A percentile compares a stretch with the other conserved stretches of the same genome.
phyloP scores from a whole-genome alignment of 192 early-diverging fungal species.

The Podila horticola region DNA sequence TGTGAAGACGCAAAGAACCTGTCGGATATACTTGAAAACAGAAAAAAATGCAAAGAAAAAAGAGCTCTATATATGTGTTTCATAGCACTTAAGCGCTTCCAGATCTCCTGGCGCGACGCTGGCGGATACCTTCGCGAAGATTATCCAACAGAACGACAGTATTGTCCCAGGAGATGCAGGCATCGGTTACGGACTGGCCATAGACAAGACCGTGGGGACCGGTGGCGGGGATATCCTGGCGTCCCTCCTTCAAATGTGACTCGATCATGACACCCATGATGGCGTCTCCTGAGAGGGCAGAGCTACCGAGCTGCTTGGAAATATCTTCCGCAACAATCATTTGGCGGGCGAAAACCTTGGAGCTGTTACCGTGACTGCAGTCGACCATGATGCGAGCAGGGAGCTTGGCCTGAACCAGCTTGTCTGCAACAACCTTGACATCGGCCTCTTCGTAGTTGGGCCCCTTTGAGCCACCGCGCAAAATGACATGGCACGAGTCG shows the following conservation, averaged over 20 bases:
- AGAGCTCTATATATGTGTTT: background rate
- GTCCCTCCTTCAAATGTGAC: constrained; percentile 89
- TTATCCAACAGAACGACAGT: constrained; percentile 82
- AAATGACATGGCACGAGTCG: constrained; percentile 91
- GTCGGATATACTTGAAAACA: too few species aligned
- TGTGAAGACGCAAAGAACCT: too few species aligned
- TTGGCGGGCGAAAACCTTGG: constrained; percentile 89
- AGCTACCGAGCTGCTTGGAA: constrained; percentile 67
- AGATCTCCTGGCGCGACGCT: constrained; percentile 60
- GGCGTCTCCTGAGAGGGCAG: constrained; percentile 71
- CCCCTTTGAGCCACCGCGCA: constrained; percentile 86
- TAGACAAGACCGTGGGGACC: constrained; percentile 83
- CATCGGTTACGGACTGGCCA: constrained; percentile 94
- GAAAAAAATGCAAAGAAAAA: background rate
- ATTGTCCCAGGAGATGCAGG: constrained; percentile 92
- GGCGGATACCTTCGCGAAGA: constrained; percentile 77
- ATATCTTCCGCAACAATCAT: constrained; percentile 75
- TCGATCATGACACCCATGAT: constrained; percentile 98
- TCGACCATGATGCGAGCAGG: constrained; percentile 90
- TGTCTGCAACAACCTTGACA: constrained; percentile 65
- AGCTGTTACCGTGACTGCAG: constrained; percentile 95
- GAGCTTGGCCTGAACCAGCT: constrained; percentile 68
- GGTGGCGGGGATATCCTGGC: constrained; percentile 78
- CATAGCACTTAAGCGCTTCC: constrained; percentile 30
- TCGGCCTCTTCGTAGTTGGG: constrained; percentile 91